Percentiles rank a stretch among this genome's conserved stretches.
phyloP scores from a whole-genome alignment of 1,139 yeast species.

The Protomyces arabidopsidicola region DNA sequence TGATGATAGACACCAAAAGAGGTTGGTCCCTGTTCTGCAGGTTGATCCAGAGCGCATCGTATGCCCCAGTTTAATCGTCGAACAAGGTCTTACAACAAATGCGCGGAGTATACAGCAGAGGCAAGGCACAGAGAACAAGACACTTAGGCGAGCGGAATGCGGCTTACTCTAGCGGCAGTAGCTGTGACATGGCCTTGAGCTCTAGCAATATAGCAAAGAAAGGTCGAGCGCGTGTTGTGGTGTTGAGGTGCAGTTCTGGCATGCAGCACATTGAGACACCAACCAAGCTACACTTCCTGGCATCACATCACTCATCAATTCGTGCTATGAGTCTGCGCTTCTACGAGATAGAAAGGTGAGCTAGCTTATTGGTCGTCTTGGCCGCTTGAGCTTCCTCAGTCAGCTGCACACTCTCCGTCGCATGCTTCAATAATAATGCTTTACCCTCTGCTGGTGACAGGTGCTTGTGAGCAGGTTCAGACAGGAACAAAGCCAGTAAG shows the following conservation, averaged over 20 bases:
- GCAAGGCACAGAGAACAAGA: not conserved
- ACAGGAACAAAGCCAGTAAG: not conserved
- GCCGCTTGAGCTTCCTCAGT: not conserved
- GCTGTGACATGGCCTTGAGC: conserved; percentile 5
- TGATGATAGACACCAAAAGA: too few relatives aligned
- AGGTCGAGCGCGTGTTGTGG: too few relatives aligned
- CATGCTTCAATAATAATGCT: not conserved
- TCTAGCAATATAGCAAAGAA: not conserved
- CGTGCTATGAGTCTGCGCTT: too few relatives aligned
- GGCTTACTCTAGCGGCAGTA: conserved; percentile 17
- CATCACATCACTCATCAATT: too few relatives aligned
- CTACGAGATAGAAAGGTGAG: not conserved
- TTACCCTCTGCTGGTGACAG: not conserved
- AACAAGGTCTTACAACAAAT: too few relatives aligned
- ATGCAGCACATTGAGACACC: too few relatives aligned
- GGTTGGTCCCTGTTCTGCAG: too few relatives aligned
- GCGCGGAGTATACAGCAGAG: not conserved
- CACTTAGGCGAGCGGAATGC: not conserved
- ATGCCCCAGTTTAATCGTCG: too few relatives aligned
- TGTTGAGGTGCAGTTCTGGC: too few relatives aligned
- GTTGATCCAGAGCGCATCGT: too few relatives aligned
- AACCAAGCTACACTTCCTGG: too few relatives aligned
- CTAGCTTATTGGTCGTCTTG: not conserved
- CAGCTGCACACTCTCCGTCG: not conserved
- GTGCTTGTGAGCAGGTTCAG: not conserved